A percentile compares a stretch with the other conserved stretches of the same genome.
Conservation (phyloP, 2,329 filamentous ascomycete species). For the Teratosphaeria nubilosa region DNA sequence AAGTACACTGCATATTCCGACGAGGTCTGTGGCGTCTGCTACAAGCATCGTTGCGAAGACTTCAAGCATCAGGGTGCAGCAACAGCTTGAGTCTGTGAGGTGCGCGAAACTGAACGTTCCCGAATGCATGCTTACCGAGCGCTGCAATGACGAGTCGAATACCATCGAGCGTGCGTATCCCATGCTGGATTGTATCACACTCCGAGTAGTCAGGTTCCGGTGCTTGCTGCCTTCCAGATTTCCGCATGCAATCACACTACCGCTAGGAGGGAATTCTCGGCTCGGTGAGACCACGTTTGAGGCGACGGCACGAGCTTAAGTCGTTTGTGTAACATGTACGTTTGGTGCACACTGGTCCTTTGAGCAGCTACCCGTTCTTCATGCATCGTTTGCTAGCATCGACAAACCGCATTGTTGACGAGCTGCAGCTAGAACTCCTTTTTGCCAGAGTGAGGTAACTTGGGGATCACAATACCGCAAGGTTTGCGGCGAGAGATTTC, state of each 20-base stretch:
- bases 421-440: neutral
- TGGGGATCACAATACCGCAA: no score
- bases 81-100: neutral
- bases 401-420: neutral
- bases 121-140: neutral
- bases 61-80: neutral
- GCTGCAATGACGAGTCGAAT: neutral
- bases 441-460: no score
- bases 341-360: neutral
- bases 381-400: neutral
- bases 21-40: neutral
- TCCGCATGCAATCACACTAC: neutral
- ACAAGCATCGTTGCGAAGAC: neutral
- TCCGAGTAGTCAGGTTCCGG: neutral
- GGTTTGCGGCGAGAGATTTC: no score
- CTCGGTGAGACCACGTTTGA: neutral
- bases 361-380: neutral
- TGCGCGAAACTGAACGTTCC: neutral
- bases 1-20: conserved; percentile 18
- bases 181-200: neutral
- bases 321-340: neutral
- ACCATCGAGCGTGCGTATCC: neutral
- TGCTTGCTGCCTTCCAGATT: neutral
- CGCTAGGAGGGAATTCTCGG: neutral
- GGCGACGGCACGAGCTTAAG: neutral